phyloP scores from a whole-genome alignment of 371 early-diverging fungal genomes.

The Gilbertella persicaria region DNA sequence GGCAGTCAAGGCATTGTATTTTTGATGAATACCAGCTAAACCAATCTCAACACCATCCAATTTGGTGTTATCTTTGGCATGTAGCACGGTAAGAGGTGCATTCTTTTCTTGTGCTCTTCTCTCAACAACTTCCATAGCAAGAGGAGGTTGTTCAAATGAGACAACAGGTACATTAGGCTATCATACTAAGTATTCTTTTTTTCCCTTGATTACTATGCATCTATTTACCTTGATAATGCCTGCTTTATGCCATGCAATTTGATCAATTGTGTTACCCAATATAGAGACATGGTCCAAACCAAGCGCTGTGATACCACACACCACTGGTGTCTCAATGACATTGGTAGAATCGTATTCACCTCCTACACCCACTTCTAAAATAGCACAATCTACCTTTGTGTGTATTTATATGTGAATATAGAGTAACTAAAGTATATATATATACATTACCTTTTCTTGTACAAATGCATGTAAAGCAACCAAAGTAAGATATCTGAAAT shows the following conservation, averaged over 20 bases:
- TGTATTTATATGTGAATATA: too few relatives aligned
- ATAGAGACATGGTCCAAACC: constrained; percentile 80
- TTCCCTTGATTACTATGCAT: not conserved
- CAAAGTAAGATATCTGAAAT: constrained; percentile 90
- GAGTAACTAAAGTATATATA: too few relatives aligned
- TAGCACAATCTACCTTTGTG: constrained; percentile 77
- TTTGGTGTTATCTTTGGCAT: constrained; percentile 14
- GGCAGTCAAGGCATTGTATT: constrained; percentile 83
- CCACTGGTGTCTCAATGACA: constrained; percentile 68
- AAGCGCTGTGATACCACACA: constrained; percentile 81
- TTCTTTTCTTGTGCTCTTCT: constrained; percentile 70
- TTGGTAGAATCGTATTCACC: constrained; percentile 89
- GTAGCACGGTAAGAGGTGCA: constrained; percentile 25
- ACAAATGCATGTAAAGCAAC: constrained; percentile 89
- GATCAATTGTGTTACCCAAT: constrained; percentile 72
- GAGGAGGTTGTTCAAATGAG: constrained; percentile 69
- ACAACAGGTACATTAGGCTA: constrained; percentile 67
- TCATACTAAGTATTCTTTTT: not conserved
- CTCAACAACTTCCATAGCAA: constrained; percentile 71
- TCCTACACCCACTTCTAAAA: constrained; percentile 86
- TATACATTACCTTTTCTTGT: constrained; percentile 71
- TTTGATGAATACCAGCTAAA: constrained; percentile 84
- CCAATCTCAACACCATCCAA: constrained; percentile 26
- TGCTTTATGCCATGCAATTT: constrained; percentile 95
- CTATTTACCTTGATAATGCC: constrained; percentile 82